Base-by-base conservation (phyloP, 179 eudicot genomes). In the Drosera spatulata region DNA sequence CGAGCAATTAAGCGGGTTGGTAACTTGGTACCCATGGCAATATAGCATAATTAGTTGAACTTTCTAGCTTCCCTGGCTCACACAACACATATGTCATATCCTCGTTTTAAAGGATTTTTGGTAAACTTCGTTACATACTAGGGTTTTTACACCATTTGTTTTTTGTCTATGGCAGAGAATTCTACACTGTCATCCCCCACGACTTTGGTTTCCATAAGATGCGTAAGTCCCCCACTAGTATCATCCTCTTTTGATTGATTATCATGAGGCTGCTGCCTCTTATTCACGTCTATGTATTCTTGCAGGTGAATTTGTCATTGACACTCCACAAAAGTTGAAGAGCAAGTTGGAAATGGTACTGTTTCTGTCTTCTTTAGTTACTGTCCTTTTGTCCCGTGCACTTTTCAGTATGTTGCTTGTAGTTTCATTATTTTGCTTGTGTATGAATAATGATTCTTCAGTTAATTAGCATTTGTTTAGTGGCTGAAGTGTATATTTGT, bases 151-250 rank as follows among this genome's bases (percentile, higher is more conserved):
- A 47, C 12, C 7, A 3, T 61, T 22, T 2, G 61, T 50, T 9
- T 15, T 51, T 48, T 43, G 50, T 47, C 9, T 62, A 10, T 62
- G 81, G 78, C 86, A 93, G 99, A 69, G 94, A 89, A 74, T 93
- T 93, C 73, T 93, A 89, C 76, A 89, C 97, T 1, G 84, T 76
- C 48, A 85, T 93, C 63, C 99, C 97, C 63, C 99, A 89, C 73
- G 97, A 93, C 74, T 93, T 93, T 83, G 99, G 99, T 67, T 93
- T 82, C 66, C 79, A 70, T 62, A 93, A 93, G 73, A 93, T 90
- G 96, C 68, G 99, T 93, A 77, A 80, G 99, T 82, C 65, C 37
- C 33, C 33, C 33, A 22, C 33, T 22, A 22, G 33, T 22, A 1
- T 22, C 33, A 22, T 22, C 1, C 33, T 22, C 33, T 22, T 22